Evolutionary conservation across 192 early-diverging fungal species (phyloP).

Genomic region (Coemansia sp.): DNA sequence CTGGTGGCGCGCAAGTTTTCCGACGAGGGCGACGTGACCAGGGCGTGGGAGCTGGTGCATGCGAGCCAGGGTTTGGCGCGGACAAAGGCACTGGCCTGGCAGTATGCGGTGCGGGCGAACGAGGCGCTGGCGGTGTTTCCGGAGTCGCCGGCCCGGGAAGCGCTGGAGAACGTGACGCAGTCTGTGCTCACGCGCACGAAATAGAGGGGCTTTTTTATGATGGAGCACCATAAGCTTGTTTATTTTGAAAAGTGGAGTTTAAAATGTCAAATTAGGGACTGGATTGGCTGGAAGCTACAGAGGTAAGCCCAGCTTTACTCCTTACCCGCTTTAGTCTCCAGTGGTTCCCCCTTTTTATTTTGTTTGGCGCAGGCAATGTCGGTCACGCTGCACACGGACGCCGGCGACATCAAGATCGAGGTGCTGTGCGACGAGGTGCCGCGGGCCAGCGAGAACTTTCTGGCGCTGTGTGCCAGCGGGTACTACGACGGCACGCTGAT

Average conservation of each 20-base stretch:
- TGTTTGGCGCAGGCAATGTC: conserved; percentile 44
- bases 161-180: conserved; percentile 74
- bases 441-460: conserved; percentile 85
- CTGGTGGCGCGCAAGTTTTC: conserved; percentile 86
- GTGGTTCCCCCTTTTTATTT: too few species aligned
- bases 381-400: conserved; percentile 88
- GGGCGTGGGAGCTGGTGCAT: conserved; percentile 73
- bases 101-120: conserved; percentile 71
- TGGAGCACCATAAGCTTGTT: too few species aligned
- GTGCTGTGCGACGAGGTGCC: conserved; percentile 86
- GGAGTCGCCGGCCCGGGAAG: conserved; percentile 67
- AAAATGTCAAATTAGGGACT: too few species aligned
- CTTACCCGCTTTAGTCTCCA: too few species aligned
- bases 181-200: conserved; percentile 80
- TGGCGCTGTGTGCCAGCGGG: conserved; percentile 89
- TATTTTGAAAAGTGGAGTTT: too few species aligned
- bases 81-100: conserved; percentile 69
- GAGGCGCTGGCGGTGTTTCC: conserved; percentile 67
- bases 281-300: too few species aligned
- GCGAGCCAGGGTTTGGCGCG: conserved; percentile 70
- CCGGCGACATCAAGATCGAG: conserved; percentile 93
- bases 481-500: conserved; percentile 88
- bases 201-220: too few species aligned
- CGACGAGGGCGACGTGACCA: conserved; percentile 69
- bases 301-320: too few species aligned